These are phyloP conservation scores for Taphrina confusa DNA, from an alignment of 1,139 yeast species.

Conservation along the genomic window DNA sequence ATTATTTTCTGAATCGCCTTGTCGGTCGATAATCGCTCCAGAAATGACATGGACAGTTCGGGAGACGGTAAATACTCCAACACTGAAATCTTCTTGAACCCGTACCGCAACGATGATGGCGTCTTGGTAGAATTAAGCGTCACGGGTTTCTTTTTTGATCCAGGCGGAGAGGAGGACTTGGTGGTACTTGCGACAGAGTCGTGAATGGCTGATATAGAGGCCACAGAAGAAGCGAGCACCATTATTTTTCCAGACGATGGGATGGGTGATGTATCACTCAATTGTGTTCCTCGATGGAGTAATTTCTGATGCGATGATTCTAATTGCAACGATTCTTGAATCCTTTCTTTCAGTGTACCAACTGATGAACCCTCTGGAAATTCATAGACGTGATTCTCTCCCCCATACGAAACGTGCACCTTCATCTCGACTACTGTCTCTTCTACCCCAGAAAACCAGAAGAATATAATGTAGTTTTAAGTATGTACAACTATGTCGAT, in stretches of 20 bases:
- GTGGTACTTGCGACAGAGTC: not conserved
- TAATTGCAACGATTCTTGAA: not conserved
- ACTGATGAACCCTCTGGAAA: not conserved
- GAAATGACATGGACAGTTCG: conserved; percentile 44
- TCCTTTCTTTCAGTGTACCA: conserved; percentile 8
- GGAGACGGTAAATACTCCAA: conserved; percentile 46
- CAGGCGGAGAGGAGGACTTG: not conserved
- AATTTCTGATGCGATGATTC: conserved; percentile 14
- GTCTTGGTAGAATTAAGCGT: not conserved
- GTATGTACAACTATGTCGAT: too few species aligned
- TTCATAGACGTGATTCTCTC: not conserved
- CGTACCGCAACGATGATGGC: conserved; percentile 42
- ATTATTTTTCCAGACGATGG: conserved; percentile 16
- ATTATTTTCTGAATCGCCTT: conserved; percentile 48
- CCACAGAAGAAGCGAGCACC: conserved; percentile 17
- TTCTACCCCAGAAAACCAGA: too few species aligned
- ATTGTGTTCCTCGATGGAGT: conserved; percentile 64
- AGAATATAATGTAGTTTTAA: too few species aligned
- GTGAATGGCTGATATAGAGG: conserved; percentile 17
- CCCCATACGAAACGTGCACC: conserved; percentile 6
- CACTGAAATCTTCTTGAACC: conserved; percentile 47
- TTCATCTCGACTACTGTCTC: too few species aligned
- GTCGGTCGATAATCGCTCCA: conserved; percentile 47
- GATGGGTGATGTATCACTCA: not conserved
- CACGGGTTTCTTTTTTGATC: not conserved